Evolutionary conservation across 1,139 yeast genomes (phyloP).

Genomic region (Waltiozyma sp.): DNA sequence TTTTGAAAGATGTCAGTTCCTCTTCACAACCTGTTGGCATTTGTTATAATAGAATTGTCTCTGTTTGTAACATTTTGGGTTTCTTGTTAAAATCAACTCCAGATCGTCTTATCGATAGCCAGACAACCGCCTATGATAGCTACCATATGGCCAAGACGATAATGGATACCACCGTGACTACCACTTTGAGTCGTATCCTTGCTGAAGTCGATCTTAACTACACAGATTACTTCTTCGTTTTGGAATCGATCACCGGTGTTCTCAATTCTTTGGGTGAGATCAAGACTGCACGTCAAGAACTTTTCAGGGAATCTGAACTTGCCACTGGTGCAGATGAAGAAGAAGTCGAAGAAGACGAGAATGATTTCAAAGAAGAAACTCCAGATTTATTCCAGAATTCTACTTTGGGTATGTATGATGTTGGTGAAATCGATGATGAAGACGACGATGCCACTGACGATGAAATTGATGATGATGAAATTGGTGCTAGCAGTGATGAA

Average conservation of each 20-base stretch:
- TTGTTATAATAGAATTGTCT: conserved; percentile 45
- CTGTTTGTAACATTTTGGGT: conserved; percentile 44
- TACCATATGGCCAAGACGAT: conserved; percentile 40
- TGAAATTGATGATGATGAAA: conserved; percentile 27
- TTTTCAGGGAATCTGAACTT: conserved; percentile 37
- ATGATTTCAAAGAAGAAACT: conserved; percentile 54
- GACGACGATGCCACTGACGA: conserved; percentile 32
- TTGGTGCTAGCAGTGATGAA: conserved; percentile 14
- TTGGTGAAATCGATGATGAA: conserved; percentile 64
- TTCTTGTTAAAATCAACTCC: conserved; percentile 25
- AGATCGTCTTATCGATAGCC: conserved; percentile 10
- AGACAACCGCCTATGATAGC: conserved; percentile 11
- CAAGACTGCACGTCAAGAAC: conserved; percentile 46
- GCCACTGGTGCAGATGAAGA: conserved; percentile 48
- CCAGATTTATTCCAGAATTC: conserved; percentile 82
- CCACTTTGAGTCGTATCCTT: conserved; percentile 39
- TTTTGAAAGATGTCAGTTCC: conserved; percentile 39
- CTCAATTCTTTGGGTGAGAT: conserved; percentile 52
- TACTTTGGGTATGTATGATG: conserved; percentile 89
- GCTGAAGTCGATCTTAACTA: conserved; percentile 56
- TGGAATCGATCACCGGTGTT: conserved; percentile 31
- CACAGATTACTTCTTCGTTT: conserved; percentile 46
- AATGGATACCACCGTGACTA: conserved; percentile 48
- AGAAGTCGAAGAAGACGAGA: conserved; percentile 52
- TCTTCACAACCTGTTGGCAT: conserved; percentile 24